These are phyloP conservation scores for Brassica carinata DNA, from an alignment of 345 rosid genomes.

Conservation along the genomic window DNA sequence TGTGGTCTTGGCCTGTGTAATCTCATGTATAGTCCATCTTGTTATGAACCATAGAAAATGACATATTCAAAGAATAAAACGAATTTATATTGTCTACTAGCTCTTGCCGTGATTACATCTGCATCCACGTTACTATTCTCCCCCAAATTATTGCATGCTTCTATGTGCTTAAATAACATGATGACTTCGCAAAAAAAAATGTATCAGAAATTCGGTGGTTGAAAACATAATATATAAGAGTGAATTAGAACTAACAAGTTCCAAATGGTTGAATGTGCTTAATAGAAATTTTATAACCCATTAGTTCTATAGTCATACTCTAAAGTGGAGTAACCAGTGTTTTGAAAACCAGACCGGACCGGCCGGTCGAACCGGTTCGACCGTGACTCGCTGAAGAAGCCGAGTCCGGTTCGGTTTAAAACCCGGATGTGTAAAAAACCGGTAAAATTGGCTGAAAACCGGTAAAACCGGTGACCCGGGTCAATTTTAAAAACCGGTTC, in stretches of 20 bases:
- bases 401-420: no score
- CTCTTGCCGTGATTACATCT: constrained; percentile 13
- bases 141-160: constrained; percentile 16
- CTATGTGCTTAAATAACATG: background rate
- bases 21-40: constrained; percentile 32
- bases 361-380: no score
- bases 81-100: constrained; percentile 31
- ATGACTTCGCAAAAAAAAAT: background rate
- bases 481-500: no score
- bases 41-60: constrained; percentile 37
- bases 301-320: background rate
- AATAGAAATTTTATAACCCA: background rate
- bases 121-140: constrained; percentile 26
- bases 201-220: background rate
- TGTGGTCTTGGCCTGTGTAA: constrained; percentile 38
- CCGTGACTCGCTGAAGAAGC: no score
- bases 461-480: no score
- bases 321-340: background rate
- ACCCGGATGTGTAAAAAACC: no score
- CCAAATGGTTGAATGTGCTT: background rate
- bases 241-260: background rate
- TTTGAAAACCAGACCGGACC: no score
- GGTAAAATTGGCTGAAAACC: no score
- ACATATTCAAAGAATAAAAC: constrained; percentile 28
- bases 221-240: background rate